Evolutionary conservation across 2,329 filamentous ascomycete genomes (phyloP).

Genomic region (Exophiala bonariae): DNA sequence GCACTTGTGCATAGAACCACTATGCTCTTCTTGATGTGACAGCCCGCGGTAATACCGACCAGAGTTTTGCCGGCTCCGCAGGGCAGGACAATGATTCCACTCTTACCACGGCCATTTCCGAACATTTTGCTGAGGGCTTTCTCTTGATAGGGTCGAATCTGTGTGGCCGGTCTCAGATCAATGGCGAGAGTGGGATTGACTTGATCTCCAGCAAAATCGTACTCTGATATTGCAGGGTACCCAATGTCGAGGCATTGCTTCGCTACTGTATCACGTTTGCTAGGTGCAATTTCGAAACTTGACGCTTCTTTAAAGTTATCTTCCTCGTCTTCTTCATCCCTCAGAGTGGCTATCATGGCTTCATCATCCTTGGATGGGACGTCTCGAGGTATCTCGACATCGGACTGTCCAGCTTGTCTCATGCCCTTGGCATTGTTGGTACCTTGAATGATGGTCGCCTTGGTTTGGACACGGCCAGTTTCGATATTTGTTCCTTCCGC

Average conservation of each 20-base stretch:
- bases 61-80: constrained; percentile 97
- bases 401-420: constrained; percentile 63
- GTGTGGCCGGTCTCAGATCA: constrained; percentile 82
- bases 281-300: constrained; percentile 84
- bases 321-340: constrained; percentile 76
- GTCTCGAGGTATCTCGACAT: constrained; percentile 29
- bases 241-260: constrained; percentile 85
- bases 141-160: constrained; percentile 93
- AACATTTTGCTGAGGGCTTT: constrained; percentile 99
- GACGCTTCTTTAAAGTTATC: constrained; percentile 87
- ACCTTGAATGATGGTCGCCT: constrained; percentile 85
- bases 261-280: constrained; percentile 80
- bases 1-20: constrained; percentile 95
- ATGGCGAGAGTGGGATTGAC: constrained; percentile 91
- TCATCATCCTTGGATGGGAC: constrained; percentile 21
- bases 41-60: constrained; percentile 96
- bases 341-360: constrained; percentile 61
- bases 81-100: constrained; percentile 93
- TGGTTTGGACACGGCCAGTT: constrained; percentile 81
- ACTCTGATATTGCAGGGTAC: constrained; percentile 89
- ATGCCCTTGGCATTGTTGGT: constrained; percentile 90
- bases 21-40: constrained; percentile 94
- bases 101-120: constrained; percentile 94
- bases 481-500: constrained; percentile 74
- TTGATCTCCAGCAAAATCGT: constrained; percentile 91